Evolutionary conservation across 352 stramenopile genomes (phyloP).

Genomic region (Phytophthora boehmeriae): DNA sequence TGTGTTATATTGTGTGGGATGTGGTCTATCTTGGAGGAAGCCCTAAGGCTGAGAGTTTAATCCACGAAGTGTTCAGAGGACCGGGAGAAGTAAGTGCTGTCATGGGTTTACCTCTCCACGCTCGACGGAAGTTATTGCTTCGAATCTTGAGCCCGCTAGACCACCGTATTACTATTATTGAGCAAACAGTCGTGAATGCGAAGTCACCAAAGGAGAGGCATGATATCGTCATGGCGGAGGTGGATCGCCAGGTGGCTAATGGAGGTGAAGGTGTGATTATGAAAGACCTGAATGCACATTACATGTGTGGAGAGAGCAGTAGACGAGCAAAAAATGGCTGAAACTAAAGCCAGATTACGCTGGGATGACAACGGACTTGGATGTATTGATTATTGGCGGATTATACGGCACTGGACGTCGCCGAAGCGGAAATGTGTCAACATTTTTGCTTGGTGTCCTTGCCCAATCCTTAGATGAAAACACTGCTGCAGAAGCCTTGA

Average conservation of each 20-base stretch:
- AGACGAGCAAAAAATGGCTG: conserved; percentile 85
- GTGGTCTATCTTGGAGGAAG: conserved; percentile 73
- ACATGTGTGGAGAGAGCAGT: conserved; percentile 87
- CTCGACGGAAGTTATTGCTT: conserved; percentile 62
- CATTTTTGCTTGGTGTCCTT: conserved; percentile 81
- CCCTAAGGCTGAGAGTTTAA: conserved; percentile 47
- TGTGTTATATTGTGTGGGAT: conserved; percentile 89
- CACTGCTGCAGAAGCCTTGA: conserved; percentile 47
- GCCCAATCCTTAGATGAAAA: conserved; percentile 64
- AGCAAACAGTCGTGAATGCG: conserved; percentile 81
- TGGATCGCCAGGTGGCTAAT: conserved; percentile 74
- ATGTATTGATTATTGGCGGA: conserved; percentile 80
- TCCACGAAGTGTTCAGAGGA: conserved; percentile 67
- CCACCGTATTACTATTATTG: conserved; percentile 79
- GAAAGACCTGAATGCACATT: conserved; percentile 88
- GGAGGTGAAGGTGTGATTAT: conserved; percentile 85
- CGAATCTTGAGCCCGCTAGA: conserved; percentile 72
- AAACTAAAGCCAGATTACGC: conserved; percentile 90
- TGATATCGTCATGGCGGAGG: conserved; percentile 81
- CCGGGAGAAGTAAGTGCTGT: conserved; percentile 64
- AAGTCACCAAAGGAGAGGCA: conserved; percentile 79
- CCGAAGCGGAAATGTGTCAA: conserved; percentile 78
- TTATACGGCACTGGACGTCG: conserved; percentile 82
- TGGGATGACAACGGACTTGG: conserved; percentile 83
- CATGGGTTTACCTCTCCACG: conserved; percentile 75